Base-by-base conservation (phyloP, 306 rosid genomes). In the Quercus berberidifolia region DNA sequence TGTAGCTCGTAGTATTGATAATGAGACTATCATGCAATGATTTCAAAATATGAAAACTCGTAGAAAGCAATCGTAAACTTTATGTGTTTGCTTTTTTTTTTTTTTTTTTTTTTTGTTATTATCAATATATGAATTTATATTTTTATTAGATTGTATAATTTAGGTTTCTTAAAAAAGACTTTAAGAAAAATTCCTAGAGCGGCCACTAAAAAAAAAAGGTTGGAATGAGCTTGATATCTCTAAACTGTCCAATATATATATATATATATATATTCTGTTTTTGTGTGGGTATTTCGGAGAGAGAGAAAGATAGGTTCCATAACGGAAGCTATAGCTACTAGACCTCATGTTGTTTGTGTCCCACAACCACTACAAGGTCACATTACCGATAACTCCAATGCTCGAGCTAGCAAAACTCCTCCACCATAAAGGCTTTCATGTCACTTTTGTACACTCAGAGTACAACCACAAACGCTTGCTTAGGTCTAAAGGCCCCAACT, bases 331-430 rank as follows among this genome's bases (percentile, higher is more conserved):
- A 15, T 46, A 10, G 2, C 0, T 14, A 15, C 5, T 19, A 69
- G 62, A 49, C 69, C 70, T 5, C 81, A 78, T 12, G 76, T 46
- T 2, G 62, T 70, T 25, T 13, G 72, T 5, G 33, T 78, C 5
- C 76, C 81, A 41, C 58, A 18, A 19, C 81, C 81, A 69, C 15
- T 56, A 1, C 81, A 78, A 25, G 71, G 76, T 4, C 81, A 78
- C 31, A 56, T 78, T 0, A 78, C 25, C 0, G 25, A 25, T 25
- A 25, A 25, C 12, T 4, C 60, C 76, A 10, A 56, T 70, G 71
- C 20, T 17, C 11, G 70, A 78, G 23, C 60, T 78, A 0, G 81
- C 81, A 1, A 70, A 78, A 43, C 23, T 78, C 26, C 81, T 78
- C 38, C 46, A 78, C n/a, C 63, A 25, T 14, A 69, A 55, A 70